Evolutionary conservation across 371 early-diverging fungal species (phyloP).

Genomic region (Mycotypha africana): DNA sequence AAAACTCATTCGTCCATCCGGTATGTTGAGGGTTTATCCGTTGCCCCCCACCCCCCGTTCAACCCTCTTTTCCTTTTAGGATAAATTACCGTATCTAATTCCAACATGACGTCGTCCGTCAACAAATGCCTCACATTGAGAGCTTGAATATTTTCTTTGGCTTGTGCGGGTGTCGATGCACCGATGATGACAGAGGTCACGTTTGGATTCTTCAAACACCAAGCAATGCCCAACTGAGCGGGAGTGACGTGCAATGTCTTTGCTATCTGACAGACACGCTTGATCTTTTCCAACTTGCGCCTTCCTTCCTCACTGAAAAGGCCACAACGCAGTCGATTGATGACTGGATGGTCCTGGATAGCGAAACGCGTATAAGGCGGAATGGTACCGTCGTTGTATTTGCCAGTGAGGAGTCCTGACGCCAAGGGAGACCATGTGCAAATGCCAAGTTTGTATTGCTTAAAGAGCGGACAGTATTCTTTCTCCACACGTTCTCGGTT

Average conservation of each 20-base stretch:
- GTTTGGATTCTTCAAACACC: conserved; percentile 67
- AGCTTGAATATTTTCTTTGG: conserved; percentile 70
- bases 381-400: conserved; percentile 67
- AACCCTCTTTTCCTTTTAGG: too few species aligned
- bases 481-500: conserved; percentile 76
- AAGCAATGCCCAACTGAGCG: conserved; percentile 78
- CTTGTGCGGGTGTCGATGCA: conserved; percentile 68
- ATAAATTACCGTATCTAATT: conserved; percentile 47
- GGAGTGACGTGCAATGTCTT: conserved; percentile 60
- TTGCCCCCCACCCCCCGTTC: too few species aligned
- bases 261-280: conserved; percentile 47
- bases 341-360: conserved; percentile 58
- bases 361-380: conserved; percentile 70
- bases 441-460: conserved; percentile 65
- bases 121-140: conserved; percentile 53
- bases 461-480: conserved; percentile 72
- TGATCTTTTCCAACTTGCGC: conserved; percentile 42
- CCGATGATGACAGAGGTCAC: conserved; percentile 64
- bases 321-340: conserved; percentile 53
- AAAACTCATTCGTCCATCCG: too few species aligned
- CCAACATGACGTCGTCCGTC: conserved; percentile 62
- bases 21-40: too few species aligned
- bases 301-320: conserved; percentile 63
- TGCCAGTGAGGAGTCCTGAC: conserved; percentile 64
- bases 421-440: conserved; percentile 84